These are phyloP conservation scores for Melampsora americana DNA, from an alignment of 1,284 basidiomycete species.

Conservation along the genomic window DNA sequence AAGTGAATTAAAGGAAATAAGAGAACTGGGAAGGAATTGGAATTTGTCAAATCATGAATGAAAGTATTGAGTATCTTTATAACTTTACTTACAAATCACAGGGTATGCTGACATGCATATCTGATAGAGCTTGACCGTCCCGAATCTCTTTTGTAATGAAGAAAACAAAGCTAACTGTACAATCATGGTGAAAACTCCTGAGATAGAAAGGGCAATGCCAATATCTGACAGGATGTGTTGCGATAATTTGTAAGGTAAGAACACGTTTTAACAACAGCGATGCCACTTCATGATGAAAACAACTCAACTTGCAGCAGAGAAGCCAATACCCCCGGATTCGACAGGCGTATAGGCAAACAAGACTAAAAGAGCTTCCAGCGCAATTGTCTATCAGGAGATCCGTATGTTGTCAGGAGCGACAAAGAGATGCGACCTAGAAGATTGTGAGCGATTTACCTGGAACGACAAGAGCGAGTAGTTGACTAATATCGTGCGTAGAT, in stretches of 20 bases:
- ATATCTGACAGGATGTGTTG: conserved; percentile 8
- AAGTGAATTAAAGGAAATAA: conserved; percentile 10
- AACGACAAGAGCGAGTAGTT: conserved; percentile 20
- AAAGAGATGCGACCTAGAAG: no score
- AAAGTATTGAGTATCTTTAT: conserved; percentile 11
- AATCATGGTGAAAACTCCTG: conserved; percentile 51
- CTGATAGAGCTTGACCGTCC: conserved; percentile 53
- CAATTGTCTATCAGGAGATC: conserved; percentile 3
- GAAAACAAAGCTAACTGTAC: conserved; percentile 55
- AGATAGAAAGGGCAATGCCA: conserved; percentile 50
- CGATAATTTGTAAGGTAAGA: not conserved
- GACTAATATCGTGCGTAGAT: not conserved
- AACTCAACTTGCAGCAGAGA: no score
- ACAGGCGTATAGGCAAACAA: conserved; percentile 27
- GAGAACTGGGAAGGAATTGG: not conserved
- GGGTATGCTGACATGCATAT: conserved; percentile 52
- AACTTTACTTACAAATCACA: conserved; percentile 50
- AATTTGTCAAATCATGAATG: conserved; percentile 26
- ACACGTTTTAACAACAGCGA: not conserved
- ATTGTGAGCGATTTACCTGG: not conserved
- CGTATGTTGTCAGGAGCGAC: no score
- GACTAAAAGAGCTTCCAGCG: conserved; percentile 17
- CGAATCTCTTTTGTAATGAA: conserved; percentile 51
- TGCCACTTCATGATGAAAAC: not conserved
- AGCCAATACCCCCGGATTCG: no score